phyloP scores from a whole-genome alignment of 1,284 basidiomycete genomes.

The Microbotryum saponariae region DNA sequence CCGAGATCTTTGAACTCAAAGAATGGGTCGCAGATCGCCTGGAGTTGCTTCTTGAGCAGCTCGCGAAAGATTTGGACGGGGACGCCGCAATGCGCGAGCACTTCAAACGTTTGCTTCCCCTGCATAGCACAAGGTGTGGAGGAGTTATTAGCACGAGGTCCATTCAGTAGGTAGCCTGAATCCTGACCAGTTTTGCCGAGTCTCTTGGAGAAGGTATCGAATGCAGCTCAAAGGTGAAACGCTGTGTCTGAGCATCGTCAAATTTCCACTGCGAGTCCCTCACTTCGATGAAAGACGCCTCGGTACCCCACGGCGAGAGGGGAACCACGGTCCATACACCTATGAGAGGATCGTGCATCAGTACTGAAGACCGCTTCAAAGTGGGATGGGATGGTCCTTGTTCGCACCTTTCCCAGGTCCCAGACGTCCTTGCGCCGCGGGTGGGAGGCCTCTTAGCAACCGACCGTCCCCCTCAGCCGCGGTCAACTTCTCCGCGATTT shows the following conservation, averaged over 20 bases:
- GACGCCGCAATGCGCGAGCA: slow-evolving; percentile 24
- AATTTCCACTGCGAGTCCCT: slow-evolving; percentile 37
- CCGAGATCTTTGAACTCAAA: slow-evolving; percentile 2
- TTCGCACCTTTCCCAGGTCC: slow-evolving; percentile 36
- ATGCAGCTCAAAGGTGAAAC: slow-evolving; percentile 29
- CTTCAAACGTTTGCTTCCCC: slow-evolving; percentile 27
- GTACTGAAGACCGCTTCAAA: neutral
- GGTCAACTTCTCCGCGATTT: neutral
- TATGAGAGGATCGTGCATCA: neutral
- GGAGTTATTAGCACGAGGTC: too few relatives aligned
- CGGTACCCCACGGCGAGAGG: slow-evolving; percentile 2
- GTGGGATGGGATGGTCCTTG: neutral
- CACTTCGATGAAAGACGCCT: slow-evolving; percentile 31
- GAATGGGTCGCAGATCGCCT: slow-evolving; percentile 1
- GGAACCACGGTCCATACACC: slow-evolving; percentile 21
- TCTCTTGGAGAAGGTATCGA: slow-evolving; percentile 8
- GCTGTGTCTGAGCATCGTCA: slow-evolving; percentile 14
- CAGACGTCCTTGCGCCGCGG: slow-evolving; percentile 35
- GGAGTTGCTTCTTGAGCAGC: slow-evolving; percentile 11
- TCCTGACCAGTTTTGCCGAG: slow-evolving; percentile 3
- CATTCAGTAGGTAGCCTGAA: neutral
- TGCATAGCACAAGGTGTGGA: neutral
- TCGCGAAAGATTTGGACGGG: slow-evolving; percentile 4
- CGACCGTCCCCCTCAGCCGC: neutral
- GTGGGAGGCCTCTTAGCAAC: slow-evolving; percentile 5